Evolutionary conservation across 306 rosid genomes (phyloP).

Genomic region (Sesbania bispinosa): DNA sequence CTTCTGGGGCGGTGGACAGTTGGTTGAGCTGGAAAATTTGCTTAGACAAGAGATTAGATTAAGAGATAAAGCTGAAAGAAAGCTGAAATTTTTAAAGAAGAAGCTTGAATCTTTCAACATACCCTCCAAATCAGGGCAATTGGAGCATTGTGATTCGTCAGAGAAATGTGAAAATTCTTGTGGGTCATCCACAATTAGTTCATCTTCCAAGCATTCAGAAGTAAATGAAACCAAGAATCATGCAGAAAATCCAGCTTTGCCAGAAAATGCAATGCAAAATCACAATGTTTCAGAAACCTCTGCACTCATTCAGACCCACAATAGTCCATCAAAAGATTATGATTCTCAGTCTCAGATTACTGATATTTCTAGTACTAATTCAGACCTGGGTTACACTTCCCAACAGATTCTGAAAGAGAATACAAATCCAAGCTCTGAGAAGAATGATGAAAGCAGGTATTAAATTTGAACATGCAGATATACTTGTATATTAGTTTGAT

Average conservation of each 20-base stretch:
- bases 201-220: slow-evolving; percentile 41
- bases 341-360: slow-evolving; percentile 38
- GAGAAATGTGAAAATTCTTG: slow-evolving; percentile 49
- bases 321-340: slow-evolving; percentile 33
- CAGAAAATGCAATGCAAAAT: slow-evolving; percentile 24
- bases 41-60: slow-evolving; percentile 55
- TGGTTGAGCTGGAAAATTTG: slow-evolving; percentile 57
- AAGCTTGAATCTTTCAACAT: slow-evolving; percentile 53
- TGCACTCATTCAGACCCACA: too few species aligned
- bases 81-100: slow-evolving; percentile 53
- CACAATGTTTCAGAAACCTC: slow-evolving; percentile 31
- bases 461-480: slow-evolving; percentile 11
- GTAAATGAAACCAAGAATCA: slow-evolving; percentile 29
- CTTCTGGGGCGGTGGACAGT: slow-evolving; percentile 41
- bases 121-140: slow-evolving; percentile 31
- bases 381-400: slow-evolving; percentile 20
- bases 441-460: slow-evolving; percentile 46
- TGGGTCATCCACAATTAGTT: slow-evolving; percentile 32
- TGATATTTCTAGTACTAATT: slow-evolving; percentile 23
- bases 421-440: slow-evolving; percentile 26
- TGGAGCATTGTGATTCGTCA: slow-evolving; percentile 44
- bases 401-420: slow-evolving; percentile 14
- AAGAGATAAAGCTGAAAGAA: slow-evolving; percentile 69
- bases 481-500: background rate
- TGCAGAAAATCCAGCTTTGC: slow-evolving; percentile 10